phyloP scores from a whole-genome alignment of 176 grass and related monocot genomes.

The Zizania latifolia region DNA sequence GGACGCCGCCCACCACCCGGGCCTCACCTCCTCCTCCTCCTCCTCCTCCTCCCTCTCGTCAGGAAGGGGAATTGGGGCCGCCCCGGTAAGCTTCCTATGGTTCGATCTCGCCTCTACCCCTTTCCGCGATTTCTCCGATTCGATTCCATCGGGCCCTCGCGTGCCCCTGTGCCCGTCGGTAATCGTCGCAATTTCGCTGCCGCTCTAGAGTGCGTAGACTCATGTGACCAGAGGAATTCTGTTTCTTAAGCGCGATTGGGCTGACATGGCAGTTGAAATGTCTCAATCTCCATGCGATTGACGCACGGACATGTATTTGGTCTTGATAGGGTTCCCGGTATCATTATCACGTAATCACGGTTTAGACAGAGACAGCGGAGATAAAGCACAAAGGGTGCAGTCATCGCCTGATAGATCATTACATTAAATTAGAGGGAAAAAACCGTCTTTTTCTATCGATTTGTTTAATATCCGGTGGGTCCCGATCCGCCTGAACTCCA shows the following conservation, averaged over 20 bases:
- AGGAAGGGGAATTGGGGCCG: constrained; percentile 1
- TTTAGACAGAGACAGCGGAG: constrained; percentile 4
- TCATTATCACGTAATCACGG: constrained; percentile 5
- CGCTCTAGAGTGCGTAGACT: not conserved
- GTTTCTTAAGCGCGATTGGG: not conserved
- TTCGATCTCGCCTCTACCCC: not conserved
- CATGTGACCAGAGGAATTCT: not conserved
- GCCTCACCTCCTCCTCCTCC: not conserved
- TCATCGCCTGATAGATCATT: not conserved
- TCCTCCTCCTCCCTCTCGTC: not conserved
- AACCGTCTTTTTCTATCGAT: constrained; percentile 27
- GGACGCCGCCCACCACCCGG: not conserved
- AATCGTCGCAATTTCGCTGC: not conserved
- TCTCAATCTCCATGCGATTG: not conserved
- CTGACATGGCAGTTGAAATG: not conserved
- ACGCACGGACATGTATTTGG: not conserved
- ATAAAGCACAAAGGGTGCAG: not conserved
- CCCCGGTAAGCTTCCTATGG: not conserved
- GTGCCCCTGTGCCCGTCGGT: not conserved
- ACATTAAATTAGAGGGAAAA: not conserved
- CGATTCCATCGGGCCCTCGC: not conserved
- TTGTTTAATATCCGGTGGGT: constrained; percentile 10
- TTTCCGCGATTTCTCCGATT: not conserved
- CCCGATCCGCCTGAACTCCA: not conserved
- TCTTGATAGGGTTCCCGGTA: not conserved